Conservation (phyloP, 2,329 filamentous ascomycete genomes). For the Fusarium sp. region DNA sequence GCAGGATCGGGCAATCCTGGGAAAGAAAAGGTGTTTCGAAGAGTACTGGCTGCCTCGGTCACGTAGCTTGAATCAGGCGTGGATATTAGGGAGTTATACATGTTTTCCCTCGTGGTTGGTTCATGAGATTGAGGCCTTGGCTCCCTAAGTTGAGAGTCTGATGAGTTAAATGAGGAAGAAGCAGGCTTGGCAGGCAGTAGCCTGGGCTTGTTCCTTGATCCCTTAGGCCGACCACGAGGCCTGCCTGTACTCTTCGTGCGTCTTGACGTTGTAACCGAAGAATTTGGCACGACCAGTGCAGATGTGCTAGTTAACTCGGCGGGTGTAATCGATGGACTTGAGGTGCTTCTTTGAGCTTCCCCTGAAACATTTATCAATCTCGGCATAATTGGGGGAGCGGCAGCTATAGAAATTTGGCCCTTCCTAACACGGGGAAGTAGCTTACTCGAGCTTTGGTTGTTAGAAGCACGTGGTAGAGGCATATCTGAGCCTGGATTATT, state of each 20-base stretch:
- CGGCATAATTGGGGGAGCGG: not conserved
- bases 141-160: not conserved
- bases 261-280: not conserved
- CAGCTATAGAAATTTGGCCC: not conserved
- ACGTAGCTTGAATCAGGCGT: not conserved
- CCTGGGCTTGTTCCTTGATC: constrained; percentile 56
- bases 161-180: not conserved
- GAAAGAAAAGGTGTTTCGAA: constrained; percentile 9
- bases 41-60: constrained; percentile 25
- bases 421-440: not conserved
- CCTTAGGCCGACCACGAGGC: constrained; percentile 56
- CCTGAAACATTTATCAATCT: not conserved
- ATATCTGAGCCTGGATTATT: not conserved
- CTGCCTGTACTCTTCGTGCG: constrained; percentile 39
- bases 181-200: constrained; percentile 15
- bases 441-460: not conserved
- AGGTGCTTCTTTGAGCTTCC: not conserved
- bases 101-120: not conserved
- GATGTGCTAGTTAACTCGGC: not conserved
- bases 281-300: not conserved
- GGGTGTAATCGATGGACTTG: not conserved
- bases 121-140: constrained; percentile 37
- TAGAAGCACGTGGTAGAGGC: not conserved
- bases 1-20: not conserved
- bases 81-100: not conserved